Evolutionary conservation across 2,329 filamentous ascomycete species (phyloP).

Genomic region (Graphilbum ipis-grandicollis): DNA sequence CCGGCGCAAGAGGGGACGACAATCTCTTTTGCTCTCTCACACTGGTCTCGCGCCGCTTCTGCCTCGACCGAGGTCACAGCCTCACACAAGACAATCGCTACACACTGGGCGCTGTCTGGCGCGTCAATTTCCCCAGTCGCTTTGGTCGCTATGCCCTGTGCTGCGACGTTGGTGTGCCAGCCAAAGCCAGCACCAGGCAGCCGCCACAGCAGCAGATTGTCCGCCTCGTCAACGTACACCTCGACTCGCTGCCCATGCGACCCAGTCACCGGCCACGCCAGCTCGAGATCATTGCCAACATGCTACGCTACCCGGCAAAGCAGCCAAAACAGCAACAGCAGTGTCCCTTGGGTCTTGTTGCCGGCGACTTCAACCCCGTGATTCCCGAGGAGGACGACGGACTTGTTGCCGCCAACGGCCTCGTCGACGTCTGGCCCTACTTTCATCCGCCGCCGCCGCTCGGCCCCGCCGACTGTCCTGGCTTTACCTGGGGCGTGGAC

Average conservation of each 20-base stretch:
- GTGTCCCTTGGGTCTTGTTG: conserved; percentile 14
- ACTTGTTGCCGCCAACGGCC: conserved; percentile 14
- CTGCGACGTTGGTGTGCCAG: conserved; percentile 13
- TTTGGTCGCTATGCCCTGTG: conserved; percentile 18
- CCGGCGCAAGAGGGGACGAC: conserved; percentile 6
- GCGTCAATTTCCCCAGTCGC: conserved; percentile 14
- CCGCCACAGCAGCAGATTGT: too few relatives aligned
- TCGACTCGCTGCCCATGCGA: conserved; percentile 16
- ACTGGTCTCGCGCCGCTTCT: conserved; percentile 15
- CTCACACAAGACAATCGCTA: too few relatives aligned
- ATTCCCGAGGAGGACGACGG: conserved; percentile 15
- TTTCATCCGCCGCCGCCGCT: conserved; percentile 8
- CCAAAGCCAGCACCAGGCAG: conserved; percentile 9
- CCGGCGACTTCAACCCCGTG: conserved; percentile 23
- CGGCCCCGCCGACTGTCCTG: conserved; percentile 10
- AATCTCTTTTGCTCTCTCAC: conserved; percentile 13
- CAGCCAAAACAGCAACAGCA: neutral
- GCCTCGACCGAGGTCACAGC: too few relatives aligned
- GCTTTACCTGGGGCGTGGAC: conserved; percentile 21
- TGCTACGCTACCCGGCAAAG: conserved; percentile 9
- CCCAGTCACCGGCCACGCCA: conserved; percentile 16
- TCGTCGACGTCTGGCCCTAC: conserved; percentile 18
- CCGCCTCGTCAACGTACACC: conserved; percentile 21
- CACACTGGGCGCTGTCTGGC: conserved; percentile 15
- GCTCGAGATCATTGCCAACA: conserved; percentile 11